Conservation (phyloP, 768 basidiomycete species). For the Leccinum barrowsii region DNA sequence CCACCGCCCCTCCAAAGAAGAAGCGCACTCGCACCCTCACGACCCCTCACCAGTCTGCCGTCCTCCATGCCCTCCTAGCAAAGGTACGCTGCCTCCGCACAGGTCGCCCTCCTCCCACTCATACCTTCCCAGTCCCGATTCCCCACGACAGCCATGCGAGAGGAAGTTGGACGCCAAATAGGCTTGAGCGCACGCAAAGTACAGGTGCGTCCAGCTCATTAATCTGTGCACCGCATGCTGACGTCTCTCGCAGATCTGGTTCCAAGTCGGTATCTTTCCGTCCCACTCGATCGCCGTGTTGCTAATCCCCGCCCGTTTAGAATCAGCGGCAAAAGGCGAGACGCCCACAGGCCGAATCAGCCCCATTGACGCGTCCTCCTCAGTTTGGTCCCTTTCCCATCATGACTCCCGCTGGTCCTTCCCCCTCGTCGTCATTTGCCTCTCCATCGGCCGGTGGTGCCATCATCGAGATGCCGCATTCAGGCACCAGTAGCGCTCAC, state of each 20-base stretch:
- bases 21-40: slow-evolving; percentile 87
- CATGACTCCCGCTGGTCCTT: slow-evolving; percentile 34
- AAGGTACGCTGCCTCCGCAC: slow-evolving; percentile 49
- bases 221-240: slow-evolving; percentile 10
- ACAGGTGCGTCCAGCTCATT: slow-evolving; percentile 53
- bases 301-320: slow-evolving; percentile 36
- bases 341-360: slow-evolving; percentile 62
- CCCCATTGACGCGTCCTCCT: slow-evolving; percentile 49
- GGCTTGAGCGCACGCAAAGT: slow-evolving; percentile 90
- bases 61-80: slow-evolving; percentile 82
- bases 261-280: slow-evolving; percentile 52
- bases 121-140: slow-evolving; percentile 65
- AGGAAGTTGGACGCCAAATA: slow-evolving; percentile 82
- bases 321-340: slow-evolving; percentile 88
- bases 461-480: slow-evolving; percentile 11
- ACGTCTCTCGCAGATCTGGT: slow-evolving; percentile 66
- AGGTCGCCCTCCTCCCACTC: not conserved
- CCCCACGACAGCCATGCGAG: slow-evolving; percentile 82
- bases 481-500: slow-evolving; percentile 13
- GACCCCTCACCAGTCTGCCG: slow-evolving; percentile 84
- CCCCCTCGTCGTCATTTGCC: slow-evolving; percentile 16
- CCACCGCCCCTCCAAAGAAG: slow-evolving; percentile 38
- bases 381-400: slow-evolving; percentile 64
- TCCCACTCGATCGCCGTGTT: not conserved
- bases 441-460: slow-evolving; percentile 5